Conservation (phyloP, 345 rosid genomes). For the Hevea brasiliensis region DNA sequence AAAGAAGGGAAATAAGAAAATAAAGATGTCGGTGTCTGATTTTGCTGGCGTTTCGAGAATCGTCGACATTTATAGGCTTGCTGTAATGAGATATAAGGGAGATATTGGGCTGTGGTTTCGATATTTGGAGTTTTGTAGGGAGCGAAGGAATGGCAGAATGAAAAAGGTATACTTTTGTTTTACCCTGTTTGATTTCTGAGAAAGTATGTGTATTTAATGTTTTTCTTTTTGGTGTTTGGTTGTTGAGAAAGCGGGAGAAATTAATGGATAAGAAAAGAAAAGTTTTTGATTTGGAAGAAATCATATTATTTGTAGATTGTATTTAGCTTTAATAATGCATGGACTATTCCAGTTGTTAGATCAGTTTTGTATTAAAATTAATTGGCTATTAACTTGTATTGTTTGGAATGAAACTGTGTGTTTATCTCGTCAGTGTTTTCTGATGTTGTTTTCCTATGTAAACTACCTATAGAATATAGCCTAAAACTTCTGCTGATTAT, state of each 20-base stretch:
- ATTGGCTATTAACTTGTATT: no score
- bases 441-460: no score
- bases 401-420: no score
- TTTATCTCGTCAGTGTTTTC: no score
- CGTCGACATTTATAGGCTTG: conserved; percentile 65
- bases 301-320: no score
- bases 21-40: conserved; percentile 62
- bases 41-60: conserved; percentile 65
- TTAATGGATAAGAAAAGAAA: not conserved
- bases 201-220: no score
- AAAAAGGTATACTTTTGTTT: conserved; percentile 51
- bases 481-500: no score
- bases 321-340: no score
- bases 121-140: conserved; percentile 76
- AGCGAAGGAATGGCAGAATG: conserved; percentile 78
- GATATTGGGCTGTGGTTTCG: conserved; percentile 84
- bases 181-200: not conserved
- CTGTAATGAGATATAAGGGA: conserved; percentile 75
- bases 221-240: no score
- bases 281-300: not conserved
- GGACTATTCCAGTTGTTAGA: no score
- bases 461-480: no score
- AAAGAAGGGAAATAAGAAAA: conserved; percentile 35
- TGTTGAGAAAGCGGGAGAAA: not conserved
- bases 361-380: no score